Percentiles rank a stretch among this genome's conserved stretches.
phyloP scores from a whole-genome alignment of 1,139 yeast species.

The Chernovozyma aurita region DNA sequence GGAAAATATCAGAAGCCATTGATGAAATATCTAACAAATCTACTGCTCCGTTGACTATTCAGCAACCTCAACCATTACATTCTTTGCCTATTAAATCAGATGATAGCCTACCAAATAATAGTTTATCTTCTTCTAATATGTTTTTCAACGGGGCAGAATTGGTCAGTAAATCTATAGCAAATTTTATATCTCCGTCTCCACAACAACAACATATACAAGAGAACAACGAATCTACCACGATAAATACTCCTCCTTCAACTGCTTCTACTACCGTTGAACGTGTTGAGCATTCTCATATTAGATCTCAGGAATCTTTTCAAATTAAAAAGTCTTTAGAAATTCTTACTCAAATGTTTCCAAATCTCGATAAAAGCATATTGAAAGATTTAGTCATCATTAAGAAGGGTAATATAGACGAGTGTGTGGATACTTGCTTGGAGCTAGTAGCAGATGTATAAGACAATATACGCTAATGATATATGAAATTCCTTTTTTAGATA shows the following conservation, averaged over 20 bases:
- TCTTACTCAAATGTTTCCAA: constrained; percentile 71
- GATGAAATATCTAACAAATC: neutral
- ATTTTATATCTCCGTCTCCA: constrained; percentile 42
- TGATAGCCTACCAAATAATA: constrained; percentile 6
- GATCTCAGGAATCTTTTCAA: constrained; percentile 5
- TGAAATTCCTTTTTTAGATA: no score
- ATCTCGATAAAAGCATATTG: constrained; percentile 61
- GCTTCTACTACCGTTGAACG: neutral
- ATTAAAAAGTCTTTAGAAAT: constrained; percentile 32
- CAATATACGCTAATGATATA: no score
- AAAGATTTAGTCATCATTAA: constrained; percentile 68
- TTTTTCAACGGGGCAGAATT: constrained; percentile 50
- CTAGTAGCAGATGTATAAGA: constrained; percentile 15
- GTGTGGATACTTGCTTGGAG: constrained; percentile 62
- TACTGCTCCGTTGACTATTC: constrained; percentile 2
- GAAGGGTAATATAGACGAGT: constrained; percentile 65
- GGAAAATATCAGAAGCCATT: neutral
- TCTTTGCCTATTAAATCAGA: constrained; percentile 4
- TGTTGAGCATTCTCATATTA: constrained; percentile 5
- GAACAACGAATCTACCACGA: constrained; percentile 8
- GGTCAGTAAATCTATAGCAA: constrained; percentile 46
- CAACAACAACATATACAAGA: constrained; percentile 12
- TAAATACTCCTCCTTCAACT: constrained; percentile 8
- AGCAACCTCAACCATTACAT: constrained; percentile 20
- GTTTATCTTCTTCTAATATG: constrained; percentile 47